phyloP scores from a whole-genome alignment of 352 stramenopile genomes.

The Pythium pyrilobum region DNA sequence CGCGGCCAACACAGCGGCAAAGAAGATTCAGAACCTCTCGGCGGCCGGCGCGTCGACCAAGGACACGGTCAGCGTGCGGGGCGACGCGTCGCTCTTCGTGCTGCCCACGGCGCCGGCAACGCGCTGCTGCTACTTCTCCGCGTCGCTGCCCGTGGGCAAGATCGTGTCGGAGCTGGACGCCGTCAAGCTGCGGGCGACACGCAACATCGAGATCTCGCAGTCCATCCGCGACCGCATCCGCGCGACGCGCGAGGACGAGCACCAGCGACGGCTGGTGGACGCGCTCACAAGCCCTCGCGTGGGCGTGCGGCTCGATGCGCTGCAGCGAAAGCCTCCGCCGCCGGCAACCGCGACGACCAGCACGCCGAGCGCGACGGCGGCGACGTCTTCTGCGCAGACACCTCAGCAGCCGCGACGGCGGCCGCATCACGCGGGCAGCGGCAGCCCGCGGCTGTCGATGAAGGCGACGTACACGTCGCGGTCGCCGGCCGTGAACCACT shows the following conservation, averaged over 20 bases:
- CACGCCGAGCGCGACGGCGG: no score
- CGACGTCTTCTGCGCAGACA: not conserved
- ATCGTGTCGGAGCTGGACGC: conserved; percentile 67
- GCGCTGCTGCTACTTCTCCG: conserved; percentile 51
- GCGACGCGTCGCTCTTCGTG: conserved; percentile 32
- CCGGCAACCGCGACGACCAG: not conserved
- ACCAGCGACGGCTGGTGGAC: conserved; percentile 36
- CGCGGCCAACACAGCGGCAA: conserved; percentile 9
- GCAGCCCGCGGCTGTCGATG: conserved; percentile 52
- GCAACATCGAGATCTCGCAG: conserved; percentile 68
- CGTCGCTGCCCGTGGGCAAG: conserved; percentile 50
- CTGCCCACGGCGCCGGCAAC: conserved; percentile 30
- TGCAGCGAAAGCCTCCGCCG: not conserved
- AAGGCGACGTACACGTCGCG: conserved; percentile 53
- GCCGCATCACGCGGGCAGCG: conserved; percentile 2
- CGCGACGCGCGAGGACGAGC: conserved; percentile 27
- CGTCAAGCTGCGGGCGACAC: conserved; percentile 44
- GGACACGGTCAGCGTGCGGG: not conserved
- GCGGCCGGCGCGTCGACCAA: not conserved
- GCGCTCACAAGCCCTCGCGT: conserved; percentile 29
- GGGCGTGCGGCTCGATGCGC: conserved; percentile 15
- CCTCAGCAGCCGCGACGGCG: not conserved
- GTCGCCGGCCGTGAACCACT: conserved; percentile 56
- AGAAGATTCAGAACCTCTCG: conserved; percentile 48
- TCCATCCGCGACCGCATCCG: conserved; percentile 53